Base-by-base conservation (phyloP, 1,139 yeast genomes). In the Wickerhamomyces sp. region DNA sequence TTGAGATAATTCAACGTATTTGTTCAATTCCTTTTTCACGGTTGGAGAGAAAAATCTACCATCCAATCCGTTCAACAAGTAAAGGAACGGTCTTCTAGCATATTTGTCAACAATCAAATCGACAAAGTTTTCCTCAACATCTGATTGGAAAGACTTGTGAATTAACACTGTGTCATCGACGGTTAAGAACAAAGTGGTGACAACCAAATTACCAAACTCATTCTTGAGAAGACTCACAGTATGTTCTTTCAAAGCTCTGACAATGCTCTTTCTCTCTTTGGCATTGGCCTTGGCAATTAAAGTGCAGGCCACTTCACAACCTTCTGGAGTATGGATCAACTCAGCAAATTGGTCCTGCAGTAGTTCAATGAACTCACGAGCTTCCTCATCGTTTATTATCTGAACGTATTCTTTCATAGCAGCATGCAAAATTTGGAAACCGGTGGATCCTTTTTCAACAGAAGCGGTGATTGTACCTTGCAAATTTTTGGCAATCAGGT, bases 381-480 rank as follows among this genome's bases (percentile, higher is more conserved):
- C 74, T 57, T 87, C 93, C 31, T 78, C 83, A 23, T 74, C 76
- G 39, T 66, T 64, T 44, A 88, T 76, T 43, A 88, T 80, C 41
- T 78, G 73, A 31, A 78, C 75, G 52, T 85, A 88, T 58, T 91
- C 96, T 55, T 72, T 78, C 95, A 91, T 88, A 34, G 95, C 96
- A 23, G 96, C 95, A 59, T 91, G 98, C 54, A 91, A 74, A 47
- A 91, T 84, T 58, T 89, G 95, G 70, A 91, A 91, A 26, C 98
- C 97, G 30, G 95, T 84, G 5, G 96, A 86, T 7, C 97, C 97
- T 61, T 91, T 91, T 58, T 83, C 91, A 35, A 91, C 94, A 9
- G 96, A 83, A 3, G 95, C 91, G 23, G 82, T 78, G 44, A 91
- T 86, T 9, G 95, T 87, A 42, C 87, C 88, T 48, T 68, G 70